phyloP scores from a whole-genome alignment of 2,329 filamentous ascomycete species.

The Leptographium galeiforme region DNA sequence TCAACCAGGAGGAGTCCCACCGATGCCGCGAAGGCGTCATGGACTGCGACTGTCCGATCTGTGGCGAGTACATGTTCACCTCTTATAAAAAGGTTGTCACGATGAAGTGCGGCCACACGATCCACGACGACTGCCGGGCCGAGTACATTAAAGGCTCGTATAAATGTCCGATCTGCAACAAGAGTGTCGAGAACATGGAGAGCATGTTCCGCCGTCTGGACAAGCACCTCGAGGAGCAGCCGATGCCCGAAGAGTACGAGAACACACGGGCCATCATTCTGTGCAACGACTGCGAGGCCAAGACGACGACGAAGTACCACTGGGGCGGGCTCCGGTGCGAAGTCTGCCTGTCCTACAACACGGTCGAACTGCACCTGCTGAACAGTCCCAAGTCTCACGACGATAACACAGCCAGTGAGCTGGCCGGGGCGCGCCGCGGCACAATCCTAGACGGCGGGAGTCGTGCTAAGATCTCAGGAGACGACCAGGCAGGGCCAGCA shows the following conservation, averaged over 20 bases:
- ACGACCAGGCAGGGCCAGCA: not conserved
- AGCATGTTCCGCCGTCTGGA: slow-evolving; percentile 85
- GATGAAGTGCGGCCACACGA: slow-evolving; percentile 91
- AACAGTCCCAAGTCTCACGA: slow-evolving; percentile 33
- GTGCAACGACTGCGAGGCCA: slow-evolving; percentile 90
- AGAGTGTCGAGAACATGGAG: slow-evolving; percentile 96
- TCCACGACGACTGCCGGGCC: slow-evolving; percentile 80
- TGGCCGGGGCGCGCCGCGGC: not conserved
- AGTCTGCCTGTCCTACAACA: slow-evolving; percentile 58
- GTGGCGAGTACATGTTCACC: slow-evolving; percentile 91
- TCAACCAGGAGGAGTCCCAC: slow-evolving; percentile 71
- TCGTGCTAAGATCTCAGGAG: not conserved
- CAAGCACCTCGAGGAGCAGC: slow-evolving; percentile 72
- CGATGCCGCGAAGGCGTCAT: slow-evolving; percentile 90
- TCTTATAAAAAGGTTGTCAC: slow-evolving; percentile 81
- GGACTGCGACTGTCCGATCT: slow-evolving; percentile 93
- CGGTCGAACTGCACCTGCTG: slow-evolving; percentile 41
- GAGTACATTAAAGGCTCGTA: slow-evolving; percentile 83
- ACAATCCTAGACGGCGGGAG: not conserved
- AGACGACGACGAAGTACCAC: slow-evolving; percentile 77
- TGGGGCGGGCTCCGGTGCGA: slow-evolving; percentile 89
- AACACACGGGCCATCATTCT: slow-evolving; percentile 71
- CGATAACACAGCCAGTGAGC: slow-evolving; percentile 12
- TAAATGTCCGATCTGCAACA: slow-evolving; percentile 92
- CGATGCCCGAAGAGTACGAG: slow-evolving; percentile 76